phyloP scores from a whole-genome alignment of 768 basidiomycete genomes.

The Russula olivacea region DNA sequence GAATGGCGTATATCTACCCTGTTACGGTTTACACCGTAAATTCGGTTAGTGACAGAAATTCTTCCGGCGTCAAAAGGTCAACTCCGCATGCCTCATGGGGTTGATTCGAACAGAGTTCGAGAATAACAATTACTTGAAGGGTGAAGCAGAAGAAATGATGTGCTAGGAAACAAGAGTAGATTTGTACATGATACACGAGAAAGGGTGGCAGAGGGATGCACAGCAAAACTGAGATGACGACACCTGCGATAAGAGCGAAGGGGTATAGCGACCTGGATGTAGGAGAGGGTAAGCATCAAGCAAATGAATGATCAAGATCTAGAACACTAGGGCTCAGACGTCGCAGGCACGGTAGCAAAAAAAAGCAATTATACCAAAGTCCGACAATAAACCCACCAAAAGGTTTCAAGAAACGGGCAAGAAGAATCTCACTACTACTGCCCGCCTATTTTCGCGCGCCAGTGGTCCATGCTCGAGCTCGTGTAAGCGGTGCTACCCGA shows the following conservation, averaged over 20 bases:
- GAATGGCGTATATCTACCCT: conserved; percentile 7
- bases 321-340: conserved; percentile 10
- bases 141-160: conserved; percentile 12
- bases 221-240: conserved; percentile 11
- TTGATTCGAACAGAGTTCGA: conserved; percentile 13
- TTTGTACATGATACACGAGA: conserved; percentile 20
- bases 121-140: conserved; percentile 18
- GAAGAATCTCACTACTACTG: neutral
- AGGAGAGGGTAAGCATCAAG: neutral
- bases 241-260: conserved; percentile 14
- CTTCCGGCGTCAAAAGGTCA: conserved; percentile 1
- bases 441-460: conserved; percentile 22
- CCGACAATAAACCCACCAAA: conserved; percentile 1
- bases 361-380: conserved; percentile 16
- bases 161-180: conserved; percentile 15
- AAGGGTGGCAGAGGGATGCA: conserved; percentile 13
- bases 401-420: neutral
- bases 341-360: conserved; percentile 13
- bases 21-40: neutral
- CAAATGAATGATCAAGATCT: conserved; percentile 6
- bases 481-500: conserved; percentile 8
- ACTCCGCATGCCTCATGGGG: conserved; percentile 6
- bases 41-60: conserved; percentile 11
- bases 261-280: conserved; percentile 6
- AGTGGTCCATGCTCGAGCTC: conserved; percentile 15